A percentile compares a stretch with the other conserved stretches of the same genome.
Evolutionary conservation across 2,329 filamentous ascomycete genomes (phyloP).

Genomic region (Paracoccidioides lutzii): DNA sequence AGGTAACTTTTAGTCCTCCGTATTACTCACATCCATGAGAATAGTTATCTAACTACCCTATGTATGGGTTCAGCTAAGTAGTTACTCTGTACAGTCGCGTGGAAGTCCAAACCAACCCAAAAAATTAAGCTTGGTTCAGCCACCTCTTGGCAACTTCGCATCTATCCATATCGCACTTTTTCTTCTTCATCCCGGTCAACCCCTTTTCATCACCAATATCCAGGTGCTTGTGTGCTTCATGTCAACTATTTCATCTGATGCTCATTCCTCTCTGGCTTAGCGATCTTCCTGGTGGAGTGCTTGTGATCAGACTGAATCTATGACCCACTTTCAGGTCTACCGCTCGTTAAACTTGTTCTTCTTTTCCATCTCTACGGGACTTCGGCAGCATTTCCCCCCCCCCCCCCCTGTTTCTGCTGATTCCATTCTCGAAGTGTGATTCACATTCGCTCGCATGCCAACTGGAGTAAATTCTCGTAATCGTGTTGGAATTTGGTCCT

Average conservation of each 20-base stretch:
- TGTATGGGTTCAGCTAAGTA: no score
- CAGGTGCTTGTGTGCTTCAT: not conserved
- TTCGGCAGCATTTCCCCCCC: not conserved
- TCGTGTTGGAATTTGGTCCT: constrained; percentile 41
- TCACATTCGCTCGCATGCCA: constrained; percentile 37
- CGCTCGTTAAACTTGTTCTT: constrained; percentile 5
- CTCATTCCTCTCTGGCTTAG: not conserved
- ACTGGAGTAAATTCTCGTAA: constrained; percentile 40
- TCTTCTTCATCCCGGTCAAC: not conserved
- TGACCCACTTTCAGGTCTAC: constrained; percentile 2
- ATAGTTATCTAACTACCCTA: no score
- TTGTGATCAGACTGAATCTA: not conserved
- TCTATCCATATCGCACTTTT: not conserved
- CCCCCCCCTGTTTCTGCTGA: not conserved
- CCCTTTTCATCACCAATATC: not conserved
- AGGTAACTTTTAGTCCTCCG: no score
- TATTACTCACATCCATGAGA: no score
- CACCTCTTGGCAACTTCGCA: not conserved
- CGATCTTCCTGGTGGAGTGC: not conserved
- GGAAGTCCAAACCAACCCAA: not conserved
- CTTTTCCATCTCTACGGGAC: not conserved
- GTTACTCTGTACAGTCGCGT: not conserved
- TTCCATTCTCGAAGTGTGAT: not conserved
- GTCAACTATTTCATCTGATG: not conserved
- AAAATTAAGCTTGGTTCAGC: not conserved